These are phyloP conservation scores for Vaccinium myrtillus DNA, from an alignment of 148 eudicot genomes.

Conservation along the genomic window DNA sequence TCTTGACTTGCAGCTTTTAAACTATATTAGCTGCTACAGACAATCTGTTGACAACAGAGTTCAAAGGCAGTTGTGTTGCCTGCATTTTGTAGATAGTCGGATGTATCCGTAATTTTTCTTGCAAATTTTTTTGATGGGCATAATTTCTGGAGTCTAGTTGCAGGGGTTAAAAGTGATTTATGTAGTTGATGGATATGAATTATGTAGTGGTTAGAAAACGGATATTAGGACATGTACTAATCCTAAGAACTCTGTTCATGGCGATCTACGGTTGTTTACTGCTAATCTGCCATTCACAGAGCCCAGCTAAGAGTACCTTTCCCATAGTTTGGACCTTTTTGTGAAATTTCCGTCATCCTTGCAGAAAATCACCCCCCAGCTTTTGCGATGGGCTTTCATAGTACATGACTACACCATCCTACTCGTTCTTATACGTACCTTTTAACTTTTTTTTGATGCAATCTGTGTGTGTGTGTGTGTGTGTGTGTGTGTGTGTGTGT, in stretches of 20 bases:
- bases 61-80: not conserved
- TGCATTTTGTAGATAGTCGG: not conserved
- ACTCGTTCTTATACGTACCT: not conserved
- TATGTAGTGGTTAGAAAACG: not conserved
- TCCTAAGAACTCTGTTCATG: not conserved
- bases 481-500: not conserved
- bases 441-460: not conserved
- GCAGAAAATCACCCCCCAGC: not conserved
- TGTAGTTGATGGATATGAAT: not conserved
- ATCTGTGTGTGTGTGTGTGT: not conserved
- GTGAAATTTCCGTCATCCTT: not conserved
- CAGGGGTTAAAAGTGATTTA: not conserved
- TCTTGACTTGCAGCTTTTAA: not conserved
- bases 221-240: not conserved
- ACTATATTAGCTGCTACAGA: not conserved
- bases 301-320: not conserved
- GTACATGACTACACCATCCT: not conserved
- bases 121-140: not conserved
- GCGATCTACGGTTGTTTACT: not conserved
- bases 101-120: not conserved
- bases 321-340: not conserved
- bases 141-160: not conserved
- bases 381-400: not conserved
- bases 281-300: not conserved
- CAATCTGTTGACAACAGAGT: constrained; percentile 3